Evolutionary conservation across 2,329 filamentous ascomycete species (phyloP).

Genomic region (Grosmannia clavigera): DNA sequence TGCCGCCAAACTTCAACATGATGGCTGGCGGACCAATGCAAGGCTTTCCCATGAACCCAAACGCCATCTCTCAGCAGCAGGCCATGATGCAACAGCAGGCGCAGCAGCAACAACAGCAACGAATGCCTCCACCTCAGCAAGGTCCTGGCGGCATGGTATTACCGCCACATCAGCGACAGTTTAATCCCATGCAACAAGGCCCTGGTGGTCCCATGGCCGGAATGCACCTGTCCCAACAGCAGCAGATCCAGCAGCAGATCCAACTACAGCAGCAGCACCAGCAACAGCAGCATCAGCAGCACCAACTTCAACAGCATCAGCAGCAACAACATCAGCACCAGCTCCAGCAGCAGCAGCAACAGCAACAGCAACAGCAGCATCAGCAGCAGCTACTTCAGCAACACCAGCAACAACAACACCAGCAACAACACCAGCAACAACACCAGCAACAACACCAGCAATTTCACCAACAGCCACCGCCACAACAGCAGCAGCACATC

Average conservation of each 20-base stretch:
- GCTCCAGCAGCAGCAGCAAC: conserved; percentile 7
- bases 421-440: conserved; percentile 16
- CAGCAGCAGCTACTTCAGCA: conserved; percentile 17
- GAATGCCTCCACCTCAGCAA: conserved; percentile 26
- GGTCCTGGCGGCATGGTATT: conserved; percentile 22
- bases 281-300: conserved; percentile 17
- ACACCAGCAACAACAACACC: conserved; percentile 19
- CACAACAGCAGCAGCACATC: conserved; percentile 2
- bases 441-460: conserved; percentile 21
- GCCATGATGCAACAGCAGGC: conserved; percentile 17
- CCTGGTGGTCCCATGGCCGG: conserved; percentile 21
- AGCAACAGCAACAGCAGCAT: conserved; percentile 13
- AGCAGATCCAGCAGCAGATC: conserved; percentile 19
- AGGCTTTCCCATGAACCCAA: conserved; percentile 42
- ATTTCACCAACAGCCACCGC: conserved; percentile 19
- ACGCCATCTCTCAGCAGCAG: conserved; percentile 26
- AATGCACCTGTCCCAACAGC: conserved; percentile 22
- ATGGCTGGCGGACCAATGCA: conserved; percentile 38
- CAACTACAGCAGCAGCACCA: conserved; percentile 14
- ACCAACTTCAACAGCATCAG: conserved; percentile 22
- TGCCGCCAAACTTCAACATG: conserved; percentile 39
- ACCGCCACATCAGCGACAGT: conserved; percentile 25
- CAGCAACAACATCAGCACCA: conserved; percentile 22
- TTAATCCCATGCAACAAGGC: conserved; percentile 23
- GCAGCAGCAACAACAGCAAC: conserved; percentile 22